These are phyloP conservation scores for Colletotrichum sp. DNA, from an alignment of 2,329 filamentous ascomycete genomes.

Conservation along the genomic window DNA sequence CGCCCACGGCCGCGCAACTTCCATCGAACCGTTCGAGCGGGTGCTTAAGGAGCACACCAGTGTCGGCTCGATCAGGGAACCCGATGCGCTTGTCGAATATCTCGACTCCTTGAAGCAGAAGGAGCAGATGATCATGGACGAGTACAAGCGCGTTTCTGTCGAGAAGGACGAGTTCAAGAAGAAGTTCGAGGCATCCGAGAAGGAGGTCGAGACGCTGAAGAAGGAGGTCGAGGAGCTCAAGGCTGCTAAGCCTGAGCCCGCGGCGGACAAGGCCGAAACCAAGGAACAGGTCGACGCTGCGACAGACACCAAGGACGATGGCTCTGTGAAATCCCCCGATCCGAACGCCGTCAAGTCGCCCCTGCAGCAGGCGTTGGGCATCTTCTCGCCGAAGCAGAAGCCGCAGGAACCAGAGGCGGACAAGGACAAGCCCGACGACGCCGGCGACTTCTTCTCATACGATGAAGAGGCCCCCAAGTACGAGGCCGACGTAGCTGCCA, in stretches of 20 bases:
- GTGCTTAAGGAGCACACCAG: constrained; percentile 92
- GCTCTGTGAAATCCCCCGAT: constrained; percentile 18
- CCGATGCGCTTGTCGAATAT: constrained; percentile 85
- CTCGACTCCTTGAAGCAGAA: constrained; percentile 85
- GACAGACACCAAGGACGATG: constrained; percentile 30
- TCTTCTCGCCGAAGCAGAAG: constrained; percentile 55
- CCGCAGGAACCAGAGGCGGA: constrained; percentile 32
- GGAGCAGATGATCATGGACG: constrained; percentile 91
- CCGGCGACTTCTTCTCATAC: constrained; percentile 86
- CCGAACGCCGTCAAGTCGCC: constrained; percentile 48
- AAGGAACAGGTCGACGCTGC: constrained; percentile 13
- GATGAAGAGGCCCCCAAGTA: constrained; percentile 85
- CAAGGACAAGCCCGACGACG: constrained; percentile 35
- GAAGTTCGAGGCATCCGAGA: constrained; percentile 71
- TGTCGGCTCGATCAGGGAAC: constrained; percentile 85
- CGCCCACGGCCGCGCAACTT: constrained; percentile 83
- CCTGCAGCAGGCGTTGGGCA: constrained; percentile 50
- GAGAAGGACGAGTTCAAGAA: constrained; percentile 84
- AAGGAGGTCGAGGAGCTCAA: constrained; percentile 61
- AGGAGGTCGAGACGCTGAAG: constrained; percentile 63
- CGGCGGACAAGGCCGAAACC: constrained; percentile 30
- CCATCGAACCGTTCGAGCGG: constrained; percentile 93
- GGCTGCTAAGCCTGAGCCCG: constrained; percentile 32
- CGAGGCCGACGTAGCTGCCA: constrained; percentile 75
- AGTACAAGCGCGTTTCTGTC: constrained; percentile 83